Evolutionary conservation across 257 asterid species (phyloP).

Genomic region (Plantago ovata): DNA sequence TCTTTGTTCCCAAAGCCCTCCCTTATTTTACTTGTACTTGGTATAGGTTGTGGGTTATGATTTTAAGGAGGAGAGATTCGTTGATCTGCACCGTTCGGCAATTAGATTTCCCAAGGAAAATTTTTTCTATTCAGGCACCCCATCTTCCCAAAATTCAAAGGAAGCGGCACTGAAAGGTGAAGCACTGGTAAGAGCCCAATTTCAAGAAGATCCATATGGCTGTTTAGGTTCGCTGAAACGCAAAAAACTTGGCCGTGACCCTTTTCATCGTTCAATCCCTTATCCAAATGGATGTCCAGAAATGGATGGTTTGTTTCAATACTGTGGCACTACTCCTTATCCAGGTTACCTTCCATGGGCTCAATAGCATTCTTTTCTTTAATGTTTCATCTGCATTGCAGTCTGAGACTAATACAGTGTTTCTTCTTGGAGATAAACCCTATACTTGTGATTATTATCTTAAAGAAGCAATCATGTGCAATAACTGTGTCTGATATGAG

Average conservation of each 20-base stretch:
- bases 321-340: slow-evolving; percentile 69
- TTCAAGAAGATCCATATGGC: slow-evolving; percentile 82
- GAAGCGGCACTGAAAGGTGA: slow-evolving; percentile 93
- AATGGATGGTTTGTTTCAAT: slow-evolving; percentile 67
- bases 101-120: slow-evolving; percentile 62
- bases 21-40: neutral
- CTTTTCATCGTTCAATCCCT: slow-evolving; percentile 86
- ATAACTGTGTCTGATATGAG: neutral
- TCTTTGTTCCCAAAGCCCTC: neutral
- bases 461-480: neutral
- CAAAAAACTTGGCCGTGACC: slow-evolving; percentile 79
- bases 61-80: slow-evolving; percentile 91
- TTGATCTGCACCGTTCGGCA: slow-evolving; percentile 69
- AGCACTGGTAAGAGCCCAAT: slow-evolving; percentile 67
- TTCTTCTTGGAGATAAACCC: neutral
- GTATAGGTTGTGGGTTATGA: slow-evolving; percentile 83
- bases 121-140: slow-evolving; percentile 78
- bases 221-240: slow-evolving; percentile 67
- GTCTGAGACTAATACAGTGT: neutral
- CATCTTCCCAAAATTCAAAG: slow-evolving; percentile 63
- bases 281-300: slow-evolving; percentile 97
- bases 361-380: slow-evolving; percentile 7
- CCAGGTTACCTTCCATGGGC: slow-evolving; percentile 82
- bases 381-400: neutral
- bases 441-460: neutral